Evolutionary conservation across 208 protist genomes (phyloP).

Genomic region (Leishmania aethiopica): DNA sequence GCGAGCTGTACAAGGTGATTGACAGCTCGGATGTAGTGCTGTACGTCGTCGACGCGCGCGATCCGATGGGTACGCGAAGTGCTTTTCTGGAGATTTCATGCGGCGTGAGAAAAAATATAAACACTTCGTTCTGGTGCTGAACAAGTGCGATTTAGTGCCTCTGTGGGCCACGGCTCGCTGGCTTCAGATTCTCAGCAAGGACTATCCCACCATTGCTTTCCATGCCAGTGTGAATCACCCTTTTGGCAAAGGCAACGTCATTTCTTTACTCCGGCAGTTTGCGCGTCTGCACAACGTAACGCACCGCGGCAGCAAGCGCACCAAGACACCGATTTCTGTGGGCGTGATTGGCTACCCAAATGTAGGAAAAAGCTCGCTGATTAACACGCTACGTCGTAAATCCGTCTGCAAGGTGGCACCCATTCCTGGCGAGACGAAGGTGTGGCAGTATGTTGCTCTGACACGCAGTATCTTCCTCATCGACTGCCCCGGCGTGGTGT

Average conservation of each 20-base stretch:
- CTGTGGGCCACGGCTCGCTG: constrained; percentile 98
- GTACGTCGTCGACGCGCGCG: constrained; percentile 97
- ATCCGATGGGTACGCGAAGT: constrained; percentile 99
- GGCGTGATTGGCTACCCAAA: constrained; percentile 99
- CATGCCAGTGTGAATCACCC: constrained; percentile 99
- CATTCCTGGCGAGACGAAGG: constrained; percentile 99
- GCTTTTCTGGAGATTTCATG: constrained; percentile 93
- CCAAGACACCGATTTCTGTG: constrained; percentile 90
- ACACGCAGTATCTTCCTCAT: constrained; percentile 99
- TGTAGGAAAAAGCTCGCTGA: constrained; percentile 99
- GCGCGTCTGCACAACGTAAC: constrained; percentile 90
- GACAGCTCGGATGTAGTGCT: constrained; percentile 99
- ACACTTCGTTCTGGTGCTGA: constrained; percentile 99
- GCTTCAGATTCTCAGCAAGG: constrained; percentile 97
- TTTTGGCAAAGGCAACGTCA: constrained; percentile 99
- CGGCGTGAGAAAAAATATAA: constrained; percentile 98
- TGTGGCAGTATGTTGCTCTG: constrained; percentile 99
- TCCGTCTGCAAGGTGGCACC: constrained; percentile 99
- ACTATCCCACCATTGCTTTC: constrained; percentile 99
- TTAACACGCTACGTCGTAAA: constrained; percentile 99
- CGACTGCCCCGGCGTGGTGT: constrained; percentile 99
- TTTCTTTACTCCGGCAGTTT: constrained; percentile 99
- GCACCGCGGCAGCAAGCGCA: constrained; percentile 83
- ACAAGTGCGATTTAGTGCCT: constrained; percentile 99
- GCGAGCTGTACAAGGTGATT: constrained; percentile 99